Evolutionary conservation across 257 asterid genomes (phyloP), one percentile per base, ranked within the genome.

Genomic region (Forsythia suspensa): DNA sequence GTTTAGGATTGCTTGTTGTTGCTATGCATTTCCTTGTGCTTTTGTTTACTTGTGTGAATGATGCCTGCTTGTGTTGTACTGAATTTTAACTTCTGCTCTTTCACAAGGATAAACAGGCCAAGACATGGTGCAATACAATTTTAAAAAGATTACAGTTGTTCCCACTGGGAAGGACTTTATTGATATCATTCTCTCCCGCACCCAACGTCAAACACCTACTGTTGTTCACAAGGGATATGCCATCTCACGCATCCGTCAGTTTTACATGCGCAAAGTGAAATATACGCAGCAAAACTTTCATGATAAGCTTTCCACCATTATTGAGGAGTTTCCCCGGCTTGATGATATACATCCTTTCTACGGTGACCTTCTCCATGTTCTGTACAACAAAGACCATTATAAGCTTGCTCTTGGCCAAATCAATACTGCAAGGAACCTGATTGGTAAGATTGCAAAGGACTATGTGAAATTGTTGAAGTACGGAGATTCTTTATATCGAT

Each of bases 151-250:
- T n/a, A 95, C 98, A 0, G 95, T 93, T 18, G 97, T 93, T 29
- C 97, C 97, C 21, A 88, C 86, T 6, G 99, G 99, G 83, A 95
- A 93, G 87, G 97, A 92, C 73, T 95, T 95, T 43, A 82, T 95
- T 0, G 98, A 95, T 83, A 93, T 93, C 72, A 92, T 95, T 76
- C 93, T 95, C 38, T 95, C 99, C 6, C 97, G 97, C 5, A 95
- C 97, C 1, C 99, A 93, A 65, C 96, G 98, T 5, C 92, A 97
- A 55, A 95, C 99, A 1, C 98, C 99, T 1, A 95, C 99, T 41
- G 97, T 91, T 73, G 99, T 95, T 29, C 99, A 96, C 90, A 96
- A 94, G 87, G 99, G 98, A 36, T 94, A 96, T 87, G 97, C 99
- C 69, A 96, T 94, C 71, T 72, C 97, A 1, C 96, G 97, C 5